Conservation (phyloP, 352 stramenopile species). For the Peronosclerospora sorghi region DNA sequence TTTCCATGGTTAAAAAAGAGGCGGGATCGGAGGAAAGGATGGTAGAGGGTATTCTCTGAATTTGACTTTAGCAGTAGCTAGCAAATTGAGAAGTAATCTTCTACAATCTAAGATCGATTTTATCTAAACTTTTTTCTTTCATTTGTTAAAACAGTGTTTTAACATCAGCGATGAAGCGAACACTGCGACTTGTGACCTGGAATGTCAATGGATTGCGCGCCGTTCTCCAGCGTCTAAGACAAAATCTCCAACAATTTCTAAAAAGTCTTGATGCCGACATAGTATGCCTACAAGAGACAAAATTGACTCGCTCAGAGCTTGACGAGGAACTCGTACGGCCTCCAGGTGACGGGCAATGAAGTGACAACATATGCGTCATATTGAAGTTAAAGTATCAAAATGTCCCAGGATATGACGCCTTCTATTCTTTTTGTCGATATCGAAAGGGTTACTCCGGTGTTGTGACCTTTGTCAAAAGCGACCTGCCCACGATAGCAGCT, state of each 20-base stretch:
- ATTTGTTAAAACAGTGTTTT: too few relatives aligned
- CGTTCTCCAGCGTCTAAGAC: conserved; percentile 48
- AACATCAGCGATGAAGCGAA: conserved; percentile 7
- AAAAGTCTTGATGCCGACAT: conserved; percentile 52
- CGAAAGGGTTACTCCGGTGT: conserved; percentile 72
- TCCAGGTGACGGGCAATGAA: conserved; percentile 17
- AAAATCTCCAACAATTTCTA: conserved; percentile 41
- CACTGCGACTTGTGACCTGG: conserved; percentile 62
- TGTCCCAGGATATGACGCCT: conserved; percentile 59
- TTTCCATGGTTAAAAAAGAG: too few relatives aligned
- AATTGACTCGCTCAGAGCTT: conserved; percentile 73
- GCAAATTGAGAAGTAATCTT: too few relatives aligned
- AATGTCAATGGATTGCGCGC: conserved; percentile 81
- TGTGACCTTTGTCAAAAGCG: conserved; percentile 51
- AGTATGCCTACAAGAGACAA: conserved; percentile 81
- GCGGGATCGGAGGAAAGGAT: too few relatives aligned
- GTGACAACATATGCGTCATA: not conserved
- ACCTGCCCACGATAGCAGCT: conserved; percentile 39
- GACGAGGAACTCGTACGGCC: conserved; percentile 66
- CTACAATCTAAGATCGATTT: too few relatives aligned
- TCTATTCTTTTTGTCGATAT: conserved; percentile 68
- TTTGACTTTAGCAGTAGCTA: too few relatives aligned
- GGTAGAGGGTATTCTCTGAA: too few relatives aligned
- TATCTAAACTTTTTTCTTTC: not conserved
- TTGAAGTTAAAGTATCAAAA: conserved; percentile 5